Evolutionary conservation across 2,329 filamentous ascomycete genomes (phyloP).

Genomic region (Furcasterigmium sp.): DNA sequence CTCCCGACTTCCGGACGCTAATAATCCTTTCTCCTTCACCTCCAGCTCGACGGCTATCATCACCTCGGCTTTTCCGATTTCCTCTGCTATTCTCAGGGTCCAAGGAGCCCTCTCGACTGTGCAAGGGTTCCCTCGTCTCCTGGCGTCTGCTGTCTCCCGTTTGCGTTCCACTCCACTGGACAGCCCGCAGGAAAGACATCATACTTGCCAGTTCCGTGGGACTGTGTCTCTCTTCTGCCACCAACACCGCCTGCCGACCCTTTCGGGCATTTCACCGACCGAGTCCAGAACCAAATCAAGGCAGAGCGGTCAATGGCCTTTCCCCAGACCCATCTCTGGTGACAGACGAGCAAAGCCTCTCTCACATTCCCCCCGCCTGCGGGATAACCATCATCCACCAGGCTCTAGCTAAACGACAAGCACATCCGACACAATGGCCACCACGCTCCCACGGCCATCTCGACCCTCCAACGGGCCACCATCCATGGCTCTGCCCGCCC

Average conservation of each 20-base stretch:
- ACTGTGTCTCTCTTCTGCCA: background rate
- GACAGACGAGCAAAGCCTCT: background rate
- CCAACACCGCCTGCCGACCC: no score
- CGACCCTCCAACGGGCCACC: conserved; percentile 67
- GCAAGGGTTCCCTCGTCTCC: background rate
- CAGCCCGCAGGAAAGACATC: background rate
- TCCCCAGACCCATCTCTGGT: background rate
- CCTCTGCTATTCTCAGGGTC: no score
- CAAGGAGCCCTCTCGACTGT: no score
- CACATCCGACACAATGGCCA: conserved; percentile 39
- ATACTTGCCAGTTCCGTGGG: background rate
- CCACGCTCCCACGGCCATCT: conserved; percentile 61
- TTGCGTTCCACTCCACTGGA: background rate
- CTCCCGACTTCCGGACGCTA: no score
- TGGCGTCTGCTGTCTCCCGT: background rate
- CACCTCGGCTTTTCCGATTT: no score
- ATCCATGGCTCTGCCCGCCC: conserved; percentile 64
- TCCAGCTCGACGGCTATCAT: no score
- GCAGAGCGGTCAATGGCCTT: background rate
- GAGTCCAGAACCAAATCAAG: no score
- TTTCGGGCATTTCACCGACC: no score
- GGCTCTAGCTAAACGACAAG: no score
- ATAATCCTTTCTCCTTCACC: no score
- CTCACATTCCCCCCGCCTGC: no score
- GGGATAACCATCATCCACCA: no score